These are phyloP conservation scores for Acacia melanoxylon DNA, from an alignment of 306 rosid species.

Conservation along the genomic window DNA sequence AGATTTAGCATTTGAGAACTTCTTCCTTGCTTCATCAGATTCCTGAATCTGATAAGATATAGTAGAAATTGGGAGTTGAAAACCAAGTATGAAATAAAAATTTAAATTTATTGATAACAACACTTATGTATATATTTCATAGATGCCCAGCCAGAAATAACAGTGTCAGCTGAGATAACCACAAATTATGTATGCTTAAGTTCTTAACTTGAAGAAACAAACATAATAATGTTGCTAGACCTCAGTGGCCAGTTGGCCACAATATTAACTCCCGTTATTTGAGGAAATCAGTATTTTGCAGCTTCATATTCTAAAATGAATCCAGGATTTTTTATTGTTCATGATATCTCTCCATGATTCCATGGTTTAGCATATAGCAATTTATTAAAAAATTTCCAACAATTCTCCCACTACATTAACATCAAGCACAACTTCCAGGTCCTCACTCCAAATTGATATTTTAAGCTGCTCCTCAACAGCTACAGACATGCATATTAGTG, in stretches of 20 bases:
- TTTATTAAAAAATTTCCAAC: background rate
- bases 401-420: background rate
- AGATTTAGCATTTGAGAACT: constrained; percentile 91
- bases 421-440: background rate
- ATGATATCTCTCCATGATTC: too few species aligned
- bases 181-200: background rate
- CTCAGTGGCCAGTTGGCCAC: constrained; percentile 6
- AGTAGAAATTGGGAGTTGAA: background rate
- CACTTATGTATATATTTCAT: background rate
- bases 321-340: background rate
- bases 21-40: constrained; percentile 87
- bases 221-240: background rate
- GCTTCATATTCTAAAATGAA: background rate
- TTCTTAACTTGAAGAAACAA: background rate
- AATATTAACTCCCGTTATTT: background rate
- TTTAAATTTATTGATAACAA: background rate
- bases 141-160: constrained; percentile 6
- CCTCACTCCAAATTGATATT: background rate
- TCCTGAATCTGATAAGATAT: constrained; percentile 57
- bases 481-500: background rate
- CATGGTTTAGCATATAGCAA: background rate
- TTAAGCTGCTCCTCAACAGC: background rate
- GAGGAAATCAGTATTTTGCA: background rate
- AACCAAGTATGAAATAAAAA: constrained; percentile 13
- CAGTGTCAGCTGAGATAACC: constrained; percentile 8